Percentiles rank a stretch among this genome's conserved stretches.
Evolutionary conservation across 306 rosid genomes (phyloP).

Genomic region (Casuarina glauca): DNA sequence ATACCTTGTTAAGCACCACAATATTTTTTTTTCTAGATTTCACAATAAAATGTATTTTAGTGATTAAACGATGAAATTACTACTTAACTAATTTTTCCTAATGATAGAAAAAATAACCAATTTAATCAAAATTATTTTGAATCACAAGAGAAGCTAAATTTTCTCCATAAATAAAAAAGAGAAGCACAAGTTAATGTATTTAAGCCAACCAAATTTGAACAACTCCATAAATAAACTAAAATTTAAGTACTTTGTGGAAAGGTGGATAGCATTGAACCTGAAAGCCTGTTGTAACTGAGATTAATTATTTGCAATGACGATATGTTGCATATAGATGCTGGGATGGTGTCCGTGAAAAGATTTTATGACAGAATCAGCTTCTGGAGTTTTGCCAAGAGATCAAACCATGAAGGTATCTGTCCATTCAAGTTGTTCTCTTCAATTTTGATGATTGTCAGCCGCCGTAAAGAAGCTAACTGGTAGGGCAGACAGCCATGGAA

Average conservation of each 20-base stretch:
- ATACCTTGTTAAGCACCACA: background rate
- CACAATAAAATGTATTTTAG: no score
- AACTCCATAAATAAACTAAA: no score
- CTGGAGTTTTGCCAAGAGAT: background rate
- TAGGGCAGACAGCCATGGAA: background rate
- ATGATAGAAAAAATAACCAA: no score
- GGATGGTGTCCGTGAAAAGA: background rate
- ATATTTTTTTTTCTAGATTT: no score
- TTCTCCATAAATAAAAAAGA: no score
- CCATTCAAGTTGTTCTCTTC: background rate
- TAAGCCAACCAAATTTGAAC: no score
- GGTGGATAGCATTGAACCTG: background rate
- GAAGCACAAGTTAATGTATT: no score
- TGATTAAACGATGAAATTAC: no score
- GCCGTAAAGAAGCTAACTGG: background rate
- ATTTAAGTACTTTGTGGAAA: no score
- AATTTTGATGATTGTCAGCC: background rate
- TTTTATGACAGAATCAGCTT: background rate
- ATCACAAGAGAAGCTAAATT: no score
- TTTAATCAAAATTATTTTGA: no score
- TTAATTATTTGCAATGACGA: background rate
- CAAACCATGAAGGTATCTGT: slow-evolving; percentile 13
- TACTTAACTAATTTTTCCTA: no score
- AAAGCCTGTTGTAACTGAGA: background rate
- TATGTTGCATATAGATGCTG: background rate